A percentile compares a stretch with the other conserved stretches of the same genome.
Evolutionary conservation across 2,329 filamentous ascomycete species (phyloP).

Genomic region (Plectosphaerella plurivora): DNA sequence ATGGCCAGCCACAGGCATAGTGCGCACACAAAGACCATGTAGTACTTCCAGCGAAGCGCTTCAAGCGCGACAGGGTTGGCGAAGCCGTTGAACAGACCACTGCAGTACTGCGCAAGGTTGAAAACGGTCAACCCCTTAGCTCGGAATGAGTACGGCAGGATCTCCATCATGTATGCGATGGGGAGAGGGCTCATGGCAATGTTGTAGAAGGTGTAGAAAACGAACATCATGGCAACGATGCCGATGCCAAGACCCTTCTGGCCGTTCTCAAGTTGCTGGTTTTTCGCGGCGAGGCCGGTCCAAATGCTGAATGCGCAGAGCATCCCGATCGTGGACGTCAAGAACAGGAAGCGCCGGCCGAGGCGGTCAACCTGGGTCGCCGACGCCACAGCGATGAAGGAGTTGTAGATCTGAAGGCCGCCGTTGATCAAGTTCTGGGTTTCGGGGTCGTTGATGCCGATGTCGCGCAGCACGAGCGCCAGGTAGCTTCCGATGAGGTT

Average conservation of each 20-base stretch:
- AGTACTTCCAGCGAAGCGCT: conserved; percentile 33
- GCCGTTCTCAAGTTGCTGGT: conserved; percentile 15
- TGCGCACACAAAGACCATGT: conserved; percentile 29
- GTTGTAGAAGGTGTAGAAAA: conserved; percentile 35
- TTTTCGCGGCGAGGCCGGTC: conserved; percentile 31
- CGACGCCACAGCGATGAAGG: conserved; percentile 23
- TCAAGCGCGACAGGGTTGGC: conserved; percentile 31
- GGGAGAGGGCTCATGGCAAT: conserved; percentile 34
- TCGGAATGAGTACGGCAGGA: conserved; percentile 11
- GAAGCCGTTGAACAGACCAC: conserved; percentile 21
- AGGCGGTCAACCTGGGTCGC: conserved; percentile 35
- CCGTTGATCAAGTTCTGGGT: conserved; percentile 34
- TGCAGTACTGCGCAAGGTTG: conserved; percentile 8
- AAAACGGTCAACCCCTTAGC: conserved; percentile 19
- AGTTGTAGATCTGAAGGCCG: conserved; percentile 26
- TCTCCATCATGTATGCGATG: conserved; percentile 29
- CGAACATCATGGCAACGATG: conserved; percentile 41
- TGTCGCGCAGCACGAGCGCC: conserved; percentile 31
- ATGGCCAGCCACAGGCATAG: conserved; percentile 20
- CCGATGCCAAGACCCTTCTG: conserved; percentile 31
- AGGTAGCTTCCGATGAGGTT: conserved; percentile 36
- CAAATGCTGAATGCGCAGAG: conserved; percentile 27
- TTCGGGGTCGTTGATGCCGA: conserved; percentile 27
- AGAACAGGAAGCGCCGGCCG: conserved; percentile 36
- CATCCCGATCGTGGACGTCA: conserved; percentile 30